phyloP scores from a whole-genome alignment of 352 stramenopile genomes.

The Pythium scleroteichum region DNA sequence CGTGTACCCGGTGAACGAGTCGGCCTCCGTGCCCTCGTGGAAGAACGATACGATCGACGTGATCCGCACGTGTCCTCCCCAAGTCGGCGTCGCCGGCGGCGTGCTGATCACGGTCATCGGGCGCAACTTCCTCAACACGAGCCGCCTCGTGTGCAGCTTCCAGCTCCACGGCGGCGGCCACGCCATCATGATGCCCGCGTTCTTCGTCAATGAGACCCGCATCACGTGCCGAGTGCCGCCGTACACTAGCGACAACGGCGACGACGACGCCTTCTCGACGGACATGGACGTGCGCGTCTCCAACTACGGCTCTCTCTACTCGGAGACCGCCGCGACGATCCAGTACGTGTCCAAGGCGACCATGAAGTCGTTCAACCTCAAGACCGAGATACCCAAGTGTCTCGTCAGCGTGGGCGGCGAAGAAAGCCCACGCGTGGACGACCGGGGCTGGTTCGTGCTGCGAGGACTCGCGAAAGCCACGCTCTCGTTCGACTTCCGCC shows the following conservation, averaged over 20 bases:
- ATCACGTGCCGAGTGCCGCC: slow-evolving; percentile 77
- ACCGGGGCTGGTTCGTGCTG: slow-evolving; percentile 93
- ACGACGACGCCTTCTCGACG: slow-evolving; percentile 16
- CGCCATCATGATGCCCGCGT: slow-evolving; percentile 41
- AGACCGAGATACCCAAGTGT: slow-evolving; percentile 35
- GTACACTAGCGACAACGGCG: slow-evolving; percentile 39
- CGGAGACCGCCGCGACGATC: slow-evolving; percentile 52
- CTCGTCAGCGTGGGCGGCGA: slow-evolving; percentile 40
- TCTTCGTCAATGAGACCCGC: slow-evolving; percentile 83
- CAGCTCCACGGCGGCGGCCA: slow-evolving; percentile 32
- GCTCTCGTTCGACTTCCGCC: slow-evolving; percentile 94
- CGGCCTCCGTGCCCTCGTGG: slow-evolving; percentile 80
- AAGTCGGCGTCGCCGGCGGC: slow-evolving; percentile 38
- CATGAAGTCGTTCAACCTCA: slow-evolving; percentile 41
- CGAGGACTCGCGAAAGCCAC: slow-evolving; percentile 91
- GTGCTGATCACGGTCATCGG: slow-evolving; percentile 92
- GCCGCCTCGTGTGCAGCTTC: slow-evolving; percentile 87
- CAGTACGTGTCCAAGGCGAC: slow-evolving; percentile 38
- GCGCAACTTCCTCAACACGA: slow-evolving; percentile 92
- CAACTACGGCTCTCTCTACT: slow-evolving; percentile 82
- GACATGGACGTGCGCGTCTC: slow-evolving; percentile 66
- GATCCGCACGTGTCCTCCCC: slow-evolving; percentile 83
- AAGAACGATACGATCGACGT: slow-evolving; percentile 95
- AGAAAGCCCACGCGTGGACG: slow-evolving; percentile 75
- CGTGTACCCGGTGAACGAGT: slow-evolving; percentile 93